Percentiles rank a stretch among this genome's conserved stretches.
phyloP scores from a whole-genome alignment of 306 rosid genomes.

The Trifolium dubium region DNA sequence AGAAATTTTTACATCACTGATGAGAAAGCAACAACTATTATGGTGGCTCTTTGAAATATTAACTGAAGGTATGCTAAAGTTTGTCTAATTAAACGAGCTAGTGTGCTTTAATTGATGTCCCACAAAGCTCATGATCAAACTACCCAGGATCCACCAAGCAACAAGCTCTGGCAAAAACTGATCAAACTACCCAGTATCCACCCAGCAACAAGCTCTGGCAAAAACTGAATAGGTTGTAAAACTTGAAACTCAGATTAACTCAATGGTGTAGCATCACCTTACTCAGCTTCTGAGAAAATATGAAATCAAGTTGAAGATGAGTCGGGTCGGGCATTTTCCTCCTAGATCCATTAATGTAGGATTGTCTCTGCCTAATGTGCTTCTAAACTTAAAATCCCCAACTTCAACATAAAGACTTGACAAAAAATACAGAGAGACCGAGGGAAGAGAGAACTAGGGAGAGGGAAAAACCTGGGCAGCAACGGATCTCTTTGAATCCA shows the following conservation, averaged over 20 bases:
- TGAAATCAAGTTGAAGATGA: constrained; percentile 29
- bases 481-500: constrained; percentile 80
- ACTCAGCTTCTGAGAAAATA: constrained; percentile 16
- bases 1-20: background rate
- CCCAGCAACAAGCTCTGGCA: constrained; percentile 19
- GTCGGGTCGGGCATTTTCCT: background rate
- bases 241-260: constrained; percentile 11
- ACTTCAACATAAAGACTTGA: constrained; percentile 15
- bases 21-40: constrained; percentile 7
- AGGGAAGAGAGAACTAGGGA: constrained; percentile 16
- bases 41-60: constrained; percentile 15
- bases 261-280: constrained; percentile 21
- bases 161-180: constrained; percentile 22
- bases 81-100: constrained; percentile 18
- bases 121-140: background rate
- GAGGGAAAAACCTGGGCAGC: constrained; percentile 71
- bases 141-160: constrained; percentile 17
- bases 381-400: constrained; percentile 9
- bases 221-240: constrained; percentile 7
- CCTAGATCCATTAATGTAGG: background rate
- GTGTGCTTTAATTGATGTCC: background rate
- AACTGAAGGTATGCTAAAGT: constrained; percentile 21
- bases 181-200: constrained; percentile 17
- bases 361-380: background rate
- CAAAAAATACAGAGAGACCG: background rate